Base-by-base conservation (phyloP, 73 alveolate species). In the Paramecium caudatum region DNA sequence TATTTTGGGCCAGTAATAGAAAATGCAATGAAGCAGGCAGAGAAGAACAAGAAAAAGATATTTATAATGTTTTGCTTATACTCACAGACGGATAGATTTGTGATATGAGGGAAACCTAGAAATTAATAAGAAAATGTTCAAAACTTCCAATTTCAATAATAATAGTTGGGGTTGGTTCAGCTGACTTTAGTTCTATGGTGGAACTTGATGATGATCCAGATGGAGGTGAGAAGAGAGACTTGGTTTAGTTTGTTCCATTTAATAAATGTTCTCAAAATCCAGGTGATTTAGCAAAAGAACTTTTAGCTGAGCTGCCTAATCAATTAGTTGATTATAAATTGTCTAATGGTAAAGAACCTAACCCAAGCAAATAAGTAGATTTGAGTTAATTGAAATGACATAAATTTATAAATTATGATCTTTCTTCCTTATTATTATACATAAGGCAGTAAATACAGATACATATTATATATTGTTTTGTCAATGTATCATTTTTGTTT, bases 171-270 rank as follows among this genome's bases (percentile, higher is more conserved):
- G 86, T 95, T n/a, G 98, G 98, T 0, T 37, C 82, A 34, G 97
- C 92, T 37, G 61, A 82, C 46, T 95, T 95, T 55, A 48, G 17
- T 0, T 33, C 30, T 43, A 95, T 95, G 98, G 93, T 46, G 47
- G 91, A 94, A 17, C 91, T 97, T 36, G 99, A 97, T 84, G 99
- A 97, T 95, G 99, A 96, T 25, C 86, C 85, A 55, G 62, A 94
- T 95, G 19, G 85, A 96, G 45, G 82, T 63, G 30, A 95, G 82
- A 81, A 80, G 91, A 93, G 99, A 61, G 99, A 97, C 91, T 91
- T 97, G 34, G 99, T 97, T 13, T 96, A 97, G 83, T 97, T 97
- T 88, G 99, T 97, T 9, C 98, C 97, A 41, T 96, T 91, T 82
- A 93, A 90, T 47, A 94, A 96, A 19, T 96, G 25, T 90, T 50